A percentile compares a stretch with the other conserved stretches of the same genome.
These are phyloP conservation scores for Caryopteris hybrid DNA, from an alignment of 305 asterid species.

Conservation along the genomic window DNA sequence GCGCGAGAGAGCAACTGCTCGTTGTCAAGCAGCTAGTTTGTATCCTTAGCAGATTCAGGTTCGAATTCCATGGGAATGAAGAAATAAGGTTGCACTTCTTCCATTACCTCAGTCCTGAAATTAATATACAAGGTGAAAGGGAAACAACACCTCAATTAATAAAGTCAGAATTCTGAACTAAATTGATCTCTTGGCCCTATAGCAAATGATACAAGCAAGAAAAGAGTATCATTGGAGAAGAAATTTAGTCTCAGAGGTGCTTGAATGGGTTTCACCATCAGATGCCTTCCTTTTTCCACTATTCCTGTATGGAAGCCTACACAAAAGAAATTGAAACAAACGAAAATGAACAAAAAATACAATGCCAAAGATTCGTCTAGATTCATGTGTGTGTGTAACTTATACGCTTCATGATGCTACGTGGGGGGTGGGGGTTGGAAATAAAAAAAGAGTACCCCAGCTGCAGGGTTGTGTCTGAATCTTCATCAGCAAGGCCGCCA, in stretches of 20 bases:
- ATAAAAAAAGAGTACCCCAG: slow-evolving; percentile 46
- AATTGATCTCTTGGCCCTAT: slow-evolving; percentile 2
- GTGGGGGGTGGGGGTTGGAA: background rate
- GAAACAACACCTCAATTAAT: slow-evolving; percentile 2
- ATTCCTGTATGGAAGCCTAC: slow-evolving; percentile 44
- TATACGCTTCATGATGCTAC: background rate
- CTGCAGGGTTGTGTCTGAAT: slow-evolving; percentile 57
- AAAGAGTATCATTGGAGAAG: slow-evolving; percentile 17
- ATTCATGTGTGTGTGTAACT: too few relatives aligned
- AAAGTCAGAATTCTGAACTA: slow-evolving; percentile 2
- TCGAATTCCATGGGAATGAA: background rate
- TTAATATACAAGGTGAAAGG: slow-evolving; percentile 21
- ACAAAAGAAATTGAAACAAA: background rate
- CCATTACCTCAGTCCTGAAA: slow-evolving; percentile 7
- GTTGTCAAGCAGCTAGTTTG: too few relatives aligned
- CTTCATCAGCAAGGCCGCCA: slow-evolving; percentile 37
- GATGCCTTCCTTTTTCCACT: slow-evolving; percentile 38
- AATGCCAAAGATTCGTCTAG: too few relatives aligned
- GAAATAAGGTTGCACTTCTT: background rate
- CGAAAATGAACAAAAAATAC: background rate
- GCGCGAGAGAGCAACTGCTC: background rate
- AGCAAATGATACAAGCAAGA: background rate
- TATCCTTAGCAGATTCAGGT: background rate
- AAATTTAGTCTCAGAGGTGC: slow-evolving; percentile 27
- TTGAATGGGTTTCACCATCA: slow-evolving; percentile 37